phyloP scores from a whole-genome alignment of 169 alveolate genomes.

The Plasmodium knowlesi region DNA sequence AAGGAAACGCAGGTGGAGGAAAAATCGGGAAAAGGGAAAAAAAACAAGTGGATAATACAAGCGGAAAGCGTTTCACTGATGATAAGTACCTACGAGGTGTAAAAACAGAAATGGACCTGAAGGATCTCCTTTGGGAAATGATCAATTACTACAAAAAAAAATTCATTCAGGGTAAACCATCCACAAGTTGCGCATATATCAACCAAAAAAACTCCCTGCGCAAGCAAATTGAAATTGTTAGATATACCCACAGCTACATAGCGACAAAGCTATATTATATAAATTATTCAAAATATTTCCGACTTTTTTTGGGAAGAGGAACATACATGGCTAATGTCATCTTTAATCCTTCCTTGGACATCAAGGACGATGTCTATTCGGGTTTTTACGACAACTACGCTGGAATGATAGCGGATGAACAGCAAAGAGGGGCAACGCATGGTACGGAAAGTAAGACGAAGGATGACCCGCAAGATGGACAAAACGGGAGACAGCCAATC shows the following conservation, averaged over 20 bases:
- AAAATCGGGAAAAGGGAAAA: too few species aligned
- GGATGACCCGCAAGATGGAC: background rate
- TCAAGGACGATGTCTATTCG: constrained; percentile 5
- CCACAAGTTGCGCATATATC: background rate
- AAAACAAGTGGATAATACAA: background rate
- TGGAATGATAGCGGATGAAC: background rate
- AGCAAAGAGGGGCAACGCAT: too few species aligned
- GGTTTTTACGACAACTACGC: background rate
- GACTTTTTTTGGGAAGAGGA: background rate
- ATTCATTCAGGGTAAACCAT: background rate
- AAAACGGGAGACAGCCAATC: background rate
- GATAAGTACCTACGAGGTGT: background rate
- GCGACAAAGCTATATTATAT: constrained; percentile 8
- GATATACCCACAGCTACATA: background rate
- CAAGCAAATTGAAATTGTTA: constrained; percentile 25
- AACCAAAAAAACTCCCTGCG: constrained; percentile 15
- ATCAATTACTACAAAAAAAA: background rate
- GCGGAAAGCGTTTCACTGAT: background rate
- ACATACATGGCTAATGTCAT: background rate
- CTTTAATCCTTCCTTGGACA: constrained; percentile 2
- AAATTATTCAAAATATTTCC: constrained; percentile 1
- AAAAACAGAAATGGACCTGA: constrained; percentile 8
- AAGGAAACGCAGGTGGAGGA: background rate
- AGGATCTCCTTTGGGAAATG: background rate
- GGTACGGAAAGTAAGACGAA: too few species aligned